These are phyloP conservation scores for Penicillium canescens DNA, from an alignment of 495 filamentous ascomycete genomes.

Conservation along the genomic window DNA sequence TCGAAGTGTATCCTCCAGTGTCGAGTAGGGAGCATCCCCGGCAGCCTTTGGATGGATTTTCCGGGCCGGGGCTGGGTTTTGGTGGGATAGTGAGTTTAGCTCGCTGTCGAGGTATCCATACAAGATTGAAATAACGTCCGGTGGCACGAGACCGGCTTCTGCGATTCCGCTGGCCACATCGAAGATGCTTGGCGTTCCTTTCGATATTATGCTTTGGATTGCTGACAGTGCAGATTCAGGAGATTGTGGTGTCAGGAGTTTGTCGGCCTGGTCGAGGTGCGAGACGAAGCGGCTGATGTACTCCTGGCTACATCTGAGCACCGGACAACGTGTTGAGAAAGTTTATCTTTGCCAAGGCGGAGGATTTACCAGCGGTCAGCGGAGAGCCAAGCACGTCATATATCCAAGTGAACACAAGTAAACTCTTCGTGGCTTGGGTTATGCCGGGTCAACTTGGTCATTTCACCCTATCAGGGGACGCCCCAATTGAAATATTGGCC, in stretches of 20 bases:
- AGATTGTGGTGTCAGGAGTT: not conserved
- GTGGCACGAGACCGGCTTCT: constrained; percentile 11
- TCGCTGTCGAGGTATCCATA: constrained; percentile 13
- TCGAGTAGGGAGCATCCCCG: constrained; percentile 41
- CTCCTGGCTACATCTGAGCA: not conserved
- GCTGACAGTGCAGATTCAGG: not conserved
- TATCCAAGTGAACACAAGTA: not conserved
- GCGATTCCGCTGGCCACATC: constrained; percentile 10
- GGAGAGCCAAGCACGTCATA: not conserved
- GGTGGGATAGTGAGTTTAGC: constrained; percentile 17
- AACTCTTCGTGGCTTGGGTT: not conserved
- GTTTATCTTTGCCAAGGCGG: not conserved
- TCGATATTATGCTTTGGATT: not conserved
- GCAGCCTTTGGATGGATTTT: constrained; percentile 28
- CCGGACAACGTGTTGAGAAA: not conserved
- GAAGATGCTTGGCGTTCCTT: constrained; percentile 3
- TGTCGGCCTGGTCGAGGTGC: not conserved
- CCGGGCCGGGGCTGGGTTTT: not conserved
- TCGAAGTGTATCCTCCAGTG: constrained; percentile 36
- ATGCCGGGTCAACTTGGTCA: not conserved
- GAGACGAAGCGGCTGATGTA: constrained; percentile 1
- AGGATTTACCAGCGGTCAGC: not conserved
- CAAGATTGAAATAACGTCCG: constrained; percentile 10
- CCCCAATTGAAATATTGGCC: not conserved
- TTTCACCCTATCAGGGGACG: not conserved